Evolutionary conservation across 768 basidiomycete genomes (phyloP), one percentile per base, ranked within the genome.

Genomic region (Kwoniella heveanensis): DNA sequence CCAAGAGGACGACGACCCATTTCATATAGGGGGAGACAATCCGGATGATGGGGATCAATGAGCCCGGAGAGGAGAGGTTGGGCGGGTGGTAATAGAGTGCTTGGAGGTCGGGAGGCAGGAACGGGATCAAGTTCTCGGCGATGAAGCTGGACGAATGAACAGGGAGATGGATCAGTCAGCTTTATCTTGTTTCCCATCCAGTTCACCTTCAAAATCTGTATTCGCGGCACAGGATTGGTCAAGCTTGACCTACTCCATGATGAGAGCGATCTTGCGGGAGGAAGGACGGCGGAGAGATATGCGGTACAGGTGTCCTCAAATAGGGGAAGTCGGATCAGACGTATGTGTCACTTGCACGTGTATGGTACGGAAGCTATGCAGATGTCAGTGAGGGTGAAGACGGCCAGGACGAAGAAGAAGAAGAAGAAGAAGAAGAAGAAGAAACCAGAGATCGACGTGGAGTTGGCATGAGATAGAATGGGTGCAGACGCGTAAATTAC

Each of bases 1-100:
- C 69, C 15, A 74, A 50, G 44, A 79, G 24, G 47, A 72, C 68
- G 46, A 76, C 60, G 9, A 73, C 44, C 19, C 54, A 69, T 47
- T 64, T 57, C 29, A 67, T 56, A 37, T 70, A 72, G 0, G 69
- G 71, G 27, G 63, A 32, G n/a, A 70, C 24, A 29, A 64, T 39
- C 22, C 64, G 59, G 51, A 76, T 36, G 36, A 68, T 36, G 24
- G 74, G 69, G 37, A 72, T 49, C 52, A 72, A 67, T 22, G 71
- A 70, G 17, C 50, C 21, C 0, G 74, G 72, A 22, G 62, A 52
- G 37, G 67, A 66, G 24, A 77, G 59, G 32, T 39, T 57, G 1
- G 71, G 73, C 2, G 71, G 73, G 56, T 72, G 64, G 21, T 64
- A 57, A 27, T 69, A 21, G 37, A 76, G 39, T 1, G 53, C 55